Conservation (phyloP, 2,329 filamentous ascomycete genomes). For the Alternaria conjuncta region DNA sequence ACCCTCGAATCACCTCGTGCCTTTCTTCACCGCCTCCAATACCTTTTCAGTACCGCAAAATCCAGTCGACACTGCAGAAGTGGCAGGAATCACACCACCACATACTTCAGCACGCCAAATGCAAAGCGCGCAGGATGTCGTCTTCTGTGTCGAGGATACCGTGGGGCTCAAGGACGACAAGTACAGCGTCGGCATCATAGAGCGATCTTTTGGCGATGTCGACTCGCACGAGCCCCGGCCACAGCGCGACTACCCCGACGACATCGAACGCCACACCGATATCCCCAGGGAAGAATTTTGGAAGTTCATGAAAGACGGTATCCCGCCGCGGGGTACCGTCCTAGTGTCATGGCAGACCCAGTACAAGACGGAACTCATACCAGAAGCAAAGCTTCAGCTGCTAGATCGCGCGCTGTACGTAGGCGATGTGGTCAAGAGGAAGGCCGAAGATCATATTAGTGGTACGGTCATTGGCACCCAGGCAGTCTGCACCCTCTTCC, state of each 20-base stretch:
- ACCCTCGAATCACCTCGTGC: constrained; percentile 22
- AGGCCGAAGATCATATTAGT: constrained; percentile 56
- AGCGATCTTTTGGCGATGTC: constrained; percentile 52
- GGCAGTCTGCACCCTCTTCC: constrained; percentile 55
- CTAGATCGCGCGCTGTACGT: constrained; percentile 62
- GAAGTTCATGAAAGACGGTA: constrained; percentile 51
- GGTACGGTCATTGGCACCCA: constrained; percentile 61
- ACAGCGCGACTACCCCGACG: constrained; percentile 46
- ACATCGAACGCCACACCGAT: constrained; percentile 45
- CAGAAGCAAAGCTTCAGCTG: constrained; percentile 54
- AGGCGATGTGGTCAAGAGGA: constrained; percentile 62
- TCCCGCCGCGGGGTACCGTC: constrained; percentile 60
- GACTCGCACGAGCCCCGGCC: constrained; percentile 56
- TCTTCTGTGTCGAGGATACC: constrained; percentile 52
- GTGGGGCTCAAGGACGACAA: constrained; percentile 49
- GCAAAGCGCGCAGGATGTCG: constrained; percentile 26
- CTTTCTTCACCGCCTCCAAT: constrained; percentile 31
- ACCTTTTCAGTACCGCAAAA: constrained; percentile 7
- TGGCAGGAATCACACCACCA: background rate
- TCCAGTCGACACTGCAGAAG: background rate
- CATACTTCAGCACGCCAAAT: constrained; percentile 1
- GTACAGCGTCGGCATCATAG: constrained; percentile 54
- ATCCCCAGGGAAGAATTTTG: constrained; percentile 42
- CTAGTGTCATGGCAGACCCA: constrained; percentile 58
- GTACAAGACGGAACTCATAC: constrained; percentile 50